These are phyloP conservation scores for Sclerotinia sclerotiorum DNA, from an alignment of 2,329 filamentous ascomycete genomes.

Conservation along the genomic window DNA sequence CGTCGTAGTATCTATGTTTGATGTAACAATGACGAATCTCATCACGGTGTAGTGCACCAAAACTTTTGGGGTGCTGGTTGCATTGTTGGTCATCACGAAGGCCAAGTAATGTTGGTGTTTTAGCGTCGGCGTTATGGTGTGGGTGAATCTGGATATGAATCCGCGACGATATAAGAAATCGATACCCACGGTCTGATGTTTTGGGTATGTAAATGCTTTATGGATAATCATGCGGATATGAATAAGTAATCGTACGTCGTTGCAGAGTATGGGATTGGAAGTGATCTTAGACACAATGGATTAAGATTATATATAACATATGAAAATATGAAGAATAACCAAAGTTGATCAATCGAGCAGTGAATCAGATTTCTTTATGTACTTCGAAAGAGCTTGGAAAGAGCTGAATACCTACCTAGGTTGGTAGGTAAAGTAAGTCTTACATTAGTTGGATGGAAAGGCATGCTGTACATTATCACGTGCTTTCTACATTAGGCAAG, in stretches of 20 bases:
- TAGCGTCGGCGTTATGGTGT: constrained; percentile 16
- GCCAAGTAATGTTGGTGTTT: neutral
- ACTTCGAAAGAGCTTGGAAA: neutral
- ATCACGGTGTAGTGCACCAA: constrained; percentile 1
- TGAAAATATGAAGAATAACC: neutral
- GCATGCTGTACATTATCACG: neutral
- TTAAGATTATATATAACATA: neutral
- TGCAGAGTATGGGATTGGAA: neutral
- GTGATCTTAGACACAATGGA: neutral
- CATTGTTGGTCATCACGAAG: neutral
- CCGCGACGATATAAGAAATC: neutral
- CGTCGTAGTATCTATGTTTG: neutral
- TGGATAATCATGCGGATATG: neutral
- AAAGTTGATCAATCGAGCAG: neutral
- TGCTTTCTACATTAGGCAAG: neutral
- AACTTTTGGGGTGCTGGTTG: neutral
- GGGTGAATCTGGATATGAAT: neutral
- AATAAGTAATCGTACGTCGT: neutral
- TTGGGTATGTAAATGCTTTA: neutral
- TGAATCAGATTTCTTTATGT: neutral
- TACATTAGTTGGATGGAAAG: neutral
- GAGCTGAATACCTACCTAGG: neutral
- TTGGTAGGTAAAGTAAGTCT: too few relatives aligned
- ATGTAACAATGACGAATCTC: neutral
- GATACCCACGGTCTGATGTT: constrained; percentile 21